A percentile compares a stretch with the other conserved stretches of the same genome.
Conservation (phyloP, 106 monocot genomes). For the Agapanthus africanus region DNA sequence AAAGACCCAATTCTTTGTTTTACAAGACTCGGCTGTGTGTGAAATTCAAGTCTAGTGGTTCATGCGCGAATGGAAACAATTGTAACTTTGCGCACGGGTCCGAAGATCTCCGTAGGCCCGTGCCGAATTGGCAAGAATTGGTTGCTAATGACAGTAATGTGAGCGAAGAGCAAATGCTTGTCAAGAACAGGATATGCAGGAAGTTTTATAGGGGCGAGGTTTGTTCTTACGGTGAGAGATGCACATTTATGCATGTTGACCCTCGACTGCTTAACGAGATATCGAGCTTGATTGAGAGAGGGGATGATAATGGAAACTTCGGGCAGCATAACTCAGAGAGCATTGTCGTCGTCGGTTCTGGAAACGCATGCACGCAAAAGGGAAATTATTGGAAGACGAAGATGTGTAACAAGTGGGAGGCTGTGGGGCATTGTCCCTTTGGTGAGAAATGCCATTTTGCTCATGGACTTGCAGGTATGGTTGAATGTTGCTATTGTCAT, state of each 20-base stretch:
- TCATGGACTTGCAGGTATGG: constrained; percentile 27
- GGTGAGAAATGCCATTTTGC: constrained; percentile 24
- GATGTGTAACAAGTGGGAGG: constrained; percentile 28
- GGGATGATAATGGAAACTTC: background rate
- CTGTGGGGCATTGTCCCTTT: constrained; percentile 19
- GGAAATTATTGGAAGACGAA: constrained; percentile 22
- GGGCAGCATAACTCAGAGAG: background rate
- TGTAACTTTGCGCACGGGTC: constrained; percentile 20
- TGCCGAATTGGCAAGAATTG: background rate
- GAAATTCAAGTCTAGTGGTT: constrained; percentile 15
- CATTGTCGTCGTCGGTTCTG: background rate
- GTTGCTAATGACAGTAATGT: background rate
- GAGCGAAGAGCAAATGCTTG: constrained; percentile 3
- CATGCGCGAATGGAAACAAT: constrained; percentile 12
- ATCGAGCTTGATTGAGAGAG: background rate
- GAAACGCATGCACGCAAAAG: background rate
- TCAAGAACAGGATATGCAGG: constrained; percentile 24
- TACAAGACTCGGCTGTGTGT: constrained; percentile 14
- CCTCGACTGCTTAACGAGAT: constrained; percentile 15
- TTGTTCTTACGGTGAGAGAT: constrained; percentile 33
- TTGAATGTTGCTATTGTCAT: too few relatives aligned
- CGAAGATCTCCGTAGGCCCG: constrained; percentile 7
- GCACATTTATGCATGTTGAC: constrained; percentile 25
- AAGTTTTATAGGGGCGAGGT: constrained; percentile 23
- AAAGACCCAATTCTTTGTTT: background rate